These are phyloP conservation scores for Lachnellula cervina DNA, from an alignment of 2,329 filamentous ascomycete species.

Conservation along the genomic window DNA sequence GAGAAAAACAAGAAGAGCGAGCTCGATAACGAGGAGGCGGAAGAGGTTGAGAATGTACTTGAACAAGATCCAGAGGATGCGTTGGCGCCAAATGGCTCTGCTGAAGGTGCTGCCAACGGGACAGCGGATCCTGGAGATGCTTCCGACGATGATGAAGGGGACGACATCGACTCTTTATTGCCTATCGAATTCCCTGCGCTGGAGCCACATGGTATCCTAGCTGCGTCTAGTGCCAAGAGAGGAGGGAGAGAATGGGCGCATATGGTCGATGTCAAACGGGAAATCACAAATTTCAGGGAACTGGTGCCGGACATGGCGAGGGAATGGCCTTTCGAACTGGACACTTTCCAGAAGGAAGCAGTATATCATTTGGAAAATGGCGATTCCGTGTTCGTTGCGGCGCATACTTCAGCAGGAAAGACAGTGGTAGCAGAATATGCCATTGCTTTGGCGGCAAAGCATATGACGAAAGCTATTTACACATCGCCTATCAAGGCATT, in stretches of 20 bases:
- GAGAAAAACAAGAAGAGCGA: conserved; percentile 52
- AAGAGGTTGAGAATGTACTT: conserved; percentile 64
- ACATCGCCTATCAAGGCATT: conserved; percentile 97
- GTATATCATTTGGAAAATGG: conserved; percentile 96
- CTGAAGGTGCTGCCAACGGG: conserved; percentile 28
- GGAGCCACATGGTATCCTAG: conserved; percentile 74
- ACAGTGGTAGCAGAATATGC: conserved; percentile 98
- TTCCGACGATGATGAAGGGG: conserved; percentile 42
- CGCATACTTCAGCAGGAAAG: conserved; percentile 96
- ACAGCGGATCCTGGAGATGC: conserved; percentile 32
- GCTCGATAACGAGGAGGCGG: conserved; percentile 55
- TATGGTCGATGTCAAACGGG: conserved; percentile 92
- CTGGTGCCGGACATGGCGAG: conserved; percentile 94
- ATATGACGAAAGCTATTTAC: conserved; percentile 99
- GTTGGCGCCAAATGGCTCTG: conserved; percentile 28
- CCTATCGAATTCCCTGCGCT: conserved; percentile 91
- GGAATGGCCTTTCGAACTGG: conserved; percentile 94
- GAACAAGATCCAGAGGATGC: conserved; percentile 41
- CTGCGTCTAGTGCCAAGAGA: conserved; percentile 66
- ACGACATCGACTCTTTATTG: conserved; percentile 77
- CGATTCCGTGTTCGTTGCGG: conserved; percentile 96
- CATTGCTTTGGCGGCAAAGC: conserved; percentile 90
- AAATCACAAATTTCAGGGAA: conserved; percentile 90
- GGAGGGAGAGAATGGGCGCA: conserved; percentile 91
- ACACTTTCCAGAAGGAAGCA: conserved; percentile 97